Base-by-base conservation (phyloP, 805 yeast species). In the Candida gorgasii region DNA sequence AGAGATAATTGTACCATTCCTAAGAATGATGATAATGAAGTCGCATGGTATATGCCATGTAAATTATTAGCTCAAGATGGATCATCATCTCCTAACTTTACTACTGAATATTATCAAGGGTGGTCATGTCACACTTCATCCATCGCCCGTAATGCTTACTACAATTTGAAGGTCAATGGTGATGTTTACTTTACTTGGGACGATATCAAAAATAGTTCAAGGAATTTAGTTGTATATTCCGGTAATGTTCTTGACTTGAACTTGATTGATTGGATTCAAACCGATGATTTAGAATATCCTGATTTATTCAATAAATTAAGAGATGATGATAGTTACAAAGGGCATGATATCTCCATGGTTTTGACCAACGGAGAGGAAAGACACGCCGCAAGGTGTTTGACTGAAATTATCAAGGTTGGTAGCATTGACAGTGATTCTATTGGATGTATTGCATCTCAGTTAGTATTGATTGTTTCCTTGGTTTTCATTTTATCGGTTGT, bases 41-140 rank as follows among this genome's bases (percentile, higher is more conserved):
- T 92, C 52, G 97, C 95, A 13, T 90, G 97, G 96, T 93, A 93
- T 65, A 89, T 90, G 84, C 98, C 99, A 3, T 93, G 99, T 70
- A 81, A 83, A 52, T 47, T 86, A 23, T 69, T 78, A 40, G 63
- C 69, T 31, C 84, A 79, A 52, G 87, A 88, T 59, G 96, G 96
- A 4, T 74, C 93, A 1, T 62, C 86, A 2, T 43, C 63, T 20
- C 86, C 87, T 29, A 86, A 86, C 59, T 75, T 75, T 48, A 78
- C 89, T 1, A 61, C 67, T 20, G 74, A 73, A 15, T 80, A 81
- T 57, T 90, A 89, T 60, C 65, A 73, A 36, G 97, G 97, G 7
- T 89, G 87, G 79, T 95, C 92, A 1, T 92, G 98, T 61, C 97
- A 93, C 64, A 86, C 97, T 1, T 75, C 87, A 3, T 54, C 74